These are phyloP conservation scores for Colletotrichum cuscutae DNA, from an alignment of 2,329 filamentous ascomycete species.

Conservation along the genomic window DNA sequence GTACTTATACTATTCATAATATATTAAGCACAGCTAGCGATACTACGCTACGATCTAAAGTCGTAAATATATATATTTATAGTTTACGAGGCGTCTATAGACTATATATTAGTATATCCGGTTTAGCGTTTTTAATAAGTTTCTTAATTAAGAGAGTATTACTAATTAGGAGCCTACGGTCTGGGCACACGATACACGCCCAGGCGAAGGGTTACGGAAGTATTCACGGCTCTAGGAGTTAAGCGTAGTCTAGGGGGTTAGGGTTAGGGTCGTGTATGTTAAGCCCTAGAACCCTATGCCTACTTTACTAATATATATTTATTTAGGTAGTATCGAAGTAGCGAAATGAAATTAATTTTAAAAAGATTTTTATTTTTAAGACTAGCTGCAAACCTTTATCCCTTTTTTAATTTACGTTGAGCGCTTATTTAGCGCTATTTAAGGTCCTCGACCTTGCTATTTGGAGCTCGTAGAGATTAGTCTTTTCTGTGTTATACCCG, in stretches of 20 bases:
- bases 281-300: no score
- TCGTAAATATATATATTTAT: constrained; percentile 2
- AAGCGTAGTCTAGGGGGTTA: not conserved
- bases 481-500: not conserved
- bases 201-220: no score
- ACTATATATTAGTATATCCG: not conserved
- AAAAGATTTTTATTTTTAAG: no score
- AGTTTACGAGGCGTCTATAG: constrained; percentile 3
- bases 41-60: not conserved
- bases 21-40: no score
- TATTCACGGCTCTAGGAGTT: not conserved
- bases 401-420: not conserved
- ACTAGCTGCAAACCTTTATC: no score
- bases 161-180: not conserved
- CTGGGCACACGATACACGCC: no score
- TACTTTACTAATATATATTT: no score
- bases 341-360: no score
- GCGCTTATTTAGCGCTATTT: not conserved
- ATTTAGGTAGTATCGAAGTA: no score
- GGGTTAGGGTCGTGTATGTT: no score
- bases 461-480: not conserved
- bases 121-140: not conserved
- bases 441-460: not conserved
- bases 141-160: not conserved
- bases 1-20: no score